These are phyloP conservation scores for Coniochaeta sp. DNA, from an alignment of 2,329 filamentous ascomycete genomes.

Conservation along the genomic window DNA sequence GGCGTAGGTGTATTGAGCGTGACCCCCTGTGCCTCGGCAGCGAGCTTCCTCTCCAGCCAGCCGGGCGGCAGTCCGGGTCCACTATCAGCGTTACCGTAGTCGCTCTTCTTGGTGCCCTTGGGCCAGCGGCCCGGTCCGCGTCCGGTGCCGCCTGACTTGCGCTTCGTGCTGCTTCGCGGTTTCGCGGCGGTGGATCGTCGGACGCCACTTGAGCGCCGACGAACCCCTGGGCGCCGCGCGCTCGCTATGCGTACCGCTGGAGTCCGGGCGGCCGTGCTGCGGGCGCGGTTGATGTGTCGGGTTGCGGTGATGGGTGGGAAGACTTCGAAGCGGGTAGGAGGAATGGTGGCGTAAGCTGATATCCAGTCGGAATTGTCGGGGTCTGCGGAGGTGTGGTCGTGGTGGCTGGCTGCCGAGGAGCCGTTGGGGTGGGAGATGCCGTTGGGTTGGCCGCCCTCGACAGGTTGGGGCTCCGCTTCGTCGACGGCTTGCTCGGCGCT, in stretches of 20 bases:
- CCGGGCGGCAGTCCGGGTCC: conserved; percentile 55
- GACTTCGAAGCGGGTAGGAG: conserved; percentile 66
- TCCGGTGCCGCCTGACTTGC: conserved; percentile 55
- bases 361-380: conserved; percentile 32
- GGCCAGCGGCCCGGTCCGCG: conserved; percentile 59
- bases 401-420: not conserved
- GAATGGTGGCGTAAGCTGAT: conserved; percentile 48
- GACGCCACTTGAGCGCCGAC: conserved; percentile 24
- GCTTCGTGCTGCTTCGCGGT: conserved; percentile 33
- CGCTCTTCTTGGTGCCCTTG: conserved; percentile 60
- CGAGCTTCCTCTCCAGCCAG: conserved; percentile 31
- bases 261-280: conserved; percentile 32
- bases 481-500: conserved; percentile 8
- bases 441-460: conserved; percentile 15
- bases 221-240: conserved; percentile 22
- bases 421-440: conserved; percentile 9
- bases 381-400: conserved; percentile 6
- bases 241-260: conserved; percentile 25
- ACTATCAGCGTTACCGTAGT: conserved; percentile 59
- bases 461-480: conserved; percentile 11
- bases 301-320: conserved; percentile 57
- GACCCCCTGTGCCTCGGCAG: conserved; percentile 10
- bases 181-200: conserved; percentile 25
- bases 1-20: not conserved
- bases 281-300: conserved; percentile 17